These are phyloP conservation scores for Saturnispora halmiae DNA, from an alignment of 805 yeast genomes.

Conservation along the genomic window DNA sequence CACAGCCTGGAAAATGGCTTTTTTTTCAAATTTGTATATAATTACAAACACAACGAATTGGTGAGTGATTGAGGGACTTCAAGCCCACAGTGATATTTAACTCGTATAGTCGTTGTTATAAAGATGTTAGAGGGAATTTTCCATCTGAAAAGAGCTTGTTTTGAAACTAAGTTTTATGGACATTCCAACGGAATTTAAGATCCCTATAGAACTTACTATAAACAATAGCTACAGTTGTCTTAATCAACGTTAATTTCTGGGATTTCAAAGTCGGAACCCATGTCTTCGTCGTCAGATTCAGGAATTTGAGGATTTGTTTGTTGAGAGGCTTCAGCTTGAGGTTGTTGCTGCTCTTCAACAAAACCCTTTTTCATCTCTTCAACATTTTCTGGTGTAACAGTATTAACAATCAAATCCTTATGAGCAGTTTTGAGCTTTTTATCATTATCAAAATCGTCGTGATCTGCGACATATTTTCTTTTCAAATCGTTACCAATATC, in stretches of 20 bases:
- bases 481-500: slow-evolving; percentile 10
- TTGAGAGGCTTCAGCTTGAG: slow-evolving; percentile 1
- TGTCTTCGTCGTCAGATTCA: slow-evolving; percentile 17
- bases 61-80: slow-evolving; percentile 1
- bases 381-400: slow-evolving; percentile 5
- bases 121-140: no score
- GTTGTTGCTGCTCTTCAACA: slow-evolving; percentile 9
- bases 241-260: slow-evolving; percentile 29
- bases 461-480: slow-evolving; percentile 11
- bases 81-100: not conserved
- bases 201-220: slow-evolving; percentile 1
- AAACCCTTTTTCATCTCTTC: slow-evolving; percentile 7
- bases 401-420: slow-evolving; percentile 16
- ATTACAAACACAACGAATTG: slow-evolving; percentile 2
- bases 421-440: slow-evolving; percentile 8
- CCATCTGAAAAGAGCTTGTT: no score
- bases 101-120: slow-evolving; percentile 8
- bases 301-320: slow-evolving; percentile 20
- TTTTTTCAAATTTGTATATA: not conserved
- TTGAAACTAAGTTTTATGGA: slow-evolving; percentile 5
- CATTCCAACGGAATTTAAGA: not conserved
- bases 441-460: slow-evolving; percentile 6
- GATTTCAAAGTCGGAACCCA: slow-evolving; percentile 30
- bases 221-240: slow-evolving; percentile 10
- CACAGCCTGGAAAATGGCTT: slow-evolving; percentile 10